Percentiles rank a stretch among this genome's conserved stretches.
These are phyloP conservation scores for Neurospora sp. DNA, from an alignment of 495 filamentous ascomycete species.

Conservation along the genomic window DNA sequence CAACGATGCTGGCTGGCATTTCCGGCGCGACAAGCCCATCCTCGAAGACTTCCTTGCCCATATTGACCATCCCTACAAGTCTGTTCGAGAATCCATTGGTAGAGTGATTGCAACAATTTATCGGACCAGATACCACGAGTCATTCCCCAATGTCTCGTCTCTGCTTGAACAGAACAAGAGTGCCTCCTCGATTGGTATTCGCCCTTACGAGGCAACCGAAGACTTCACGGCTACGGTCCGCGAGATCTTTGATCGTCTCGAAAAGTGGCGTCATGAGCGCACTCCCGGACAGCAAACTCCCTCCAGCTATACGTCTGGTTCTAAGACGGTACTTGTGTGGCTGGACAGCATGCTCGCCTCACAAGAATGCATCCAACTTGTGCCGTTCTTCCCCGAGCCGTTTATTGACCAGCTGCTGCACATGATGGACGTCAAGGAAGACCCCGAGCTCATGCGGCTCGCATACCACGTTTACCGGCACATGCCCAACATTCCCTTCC, in stretches of 20 bases:
- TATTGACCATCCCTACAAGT: slow-evolving; percentile 95
- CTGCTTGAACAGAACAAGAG: slow-evolving; percentile 70
- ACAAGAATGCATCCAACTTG: slow-evolving; percentile 83
- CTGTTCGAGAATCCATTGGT: slow-evolving; percentile 89
- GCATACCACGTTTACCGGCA: slow-evolving; percentile 98
- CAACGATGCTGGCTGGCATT: slow-evolving; percentile 88
- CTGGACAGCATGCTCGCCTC: slow-evolving; percentile 84
- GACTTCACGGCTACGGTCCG: slow-evolving; percentile 65
- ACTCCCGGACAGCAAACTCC: slow-evolving; percentile 84
- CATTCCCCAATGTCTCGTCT: slow-evolving; percentile 63
- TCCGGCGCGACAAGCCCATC: slow-evolving; percentile 81
- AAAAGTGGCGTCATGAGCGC: slow-evolving; percentile 78
- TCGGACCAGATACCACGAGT: slow-evolving; percentile 85
- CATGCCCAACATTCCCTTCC: slow-evolving; percentile 90
- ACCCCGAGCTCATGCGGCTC: slow-evolving; percentile 86
- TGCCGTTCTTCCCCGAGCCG: slow-evolving; percentile 80
- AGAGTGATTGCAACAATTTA: slow-evolving; percentile 78
- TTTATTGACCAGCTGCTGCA: slow-evolving; percentile 88
- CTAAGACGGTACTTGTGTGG: slow-evolving; percentile 94
- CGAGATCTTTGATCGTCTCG: slow-evolving; percentile 69
- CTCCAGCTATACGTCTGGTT: slow-evolving; percentile 88
- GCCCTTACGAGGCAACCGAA: slow-evolving; percentile 65
- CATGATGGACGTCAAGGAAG: slow-evolving; percentile 99
- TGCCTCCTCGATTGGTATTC: slow-evolving; percentile 73
- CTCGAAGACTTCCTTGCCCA: slow-evolving; percentile 81